Percentiles rank a stretch among this genome's conserved stretches.
Conservation (phyloP, 129 eudicot genomes). For the Arctium lappa region DNA sequence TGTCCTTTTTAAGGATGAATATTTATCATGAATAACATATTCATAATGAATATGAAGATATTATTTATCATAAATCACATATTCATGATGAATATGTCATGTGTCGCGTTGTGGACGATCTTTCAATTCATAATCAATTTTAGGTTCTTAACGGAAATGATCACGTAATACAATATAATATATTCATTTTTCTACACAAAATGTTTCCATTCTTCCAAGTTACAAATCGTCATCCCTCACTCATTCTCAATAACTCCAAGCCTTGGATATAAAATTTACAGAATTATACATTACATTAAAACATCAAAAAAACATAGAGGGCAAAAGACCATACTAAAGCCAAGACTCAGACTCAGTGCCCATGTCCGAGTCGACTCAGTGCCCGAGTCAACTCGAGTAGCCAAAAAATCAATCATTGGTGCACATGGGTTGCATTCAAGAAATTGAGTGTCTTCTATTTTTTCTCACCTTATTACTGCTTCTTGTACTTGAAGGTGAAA, state of each 20-base stretch:
- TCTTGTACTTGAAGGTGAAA: slow-evolving; percentile 37
- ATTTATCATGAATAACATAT: background rate
- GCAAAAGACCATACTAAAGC: background rate
- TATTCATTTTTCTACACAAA: background rate
- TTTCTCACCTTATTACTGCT: slow-evolving; percentile 42
- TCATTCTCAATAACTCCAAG: background rate
- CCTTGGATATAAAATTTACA: background rate
- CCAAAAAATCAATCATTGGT: background rate
- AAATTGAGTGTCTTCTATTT: slow-evolving; percentile 67
- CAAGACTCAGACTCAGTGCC: background rate
- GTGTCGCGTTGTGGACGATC: no score
- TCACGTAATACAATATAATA: background rate
- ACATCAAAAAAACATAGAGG: background rate
- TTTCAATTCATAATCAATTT: background rate
- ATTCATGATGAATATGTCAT: background rate
- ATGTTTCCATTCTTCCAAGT: background rate
- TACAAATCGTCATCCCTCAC: background rate
- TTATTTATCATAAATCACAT: background rate
- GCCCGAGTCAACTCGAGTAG: background rate
- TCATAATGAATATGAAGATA: background rate
- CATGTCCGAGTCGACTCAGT: background rate
- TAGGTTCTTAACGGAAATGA: background rate
- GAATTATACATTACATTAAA: slow-evolving; percentile 5
- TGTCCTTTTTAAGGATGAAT: background rate
- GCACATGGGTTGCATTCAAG: slow-evolving; percentile 20